phyloP scores from a whole-genome alignment of 225 moss, liverwort and hornwort genomes.

The Ulota crispa region DNA sequence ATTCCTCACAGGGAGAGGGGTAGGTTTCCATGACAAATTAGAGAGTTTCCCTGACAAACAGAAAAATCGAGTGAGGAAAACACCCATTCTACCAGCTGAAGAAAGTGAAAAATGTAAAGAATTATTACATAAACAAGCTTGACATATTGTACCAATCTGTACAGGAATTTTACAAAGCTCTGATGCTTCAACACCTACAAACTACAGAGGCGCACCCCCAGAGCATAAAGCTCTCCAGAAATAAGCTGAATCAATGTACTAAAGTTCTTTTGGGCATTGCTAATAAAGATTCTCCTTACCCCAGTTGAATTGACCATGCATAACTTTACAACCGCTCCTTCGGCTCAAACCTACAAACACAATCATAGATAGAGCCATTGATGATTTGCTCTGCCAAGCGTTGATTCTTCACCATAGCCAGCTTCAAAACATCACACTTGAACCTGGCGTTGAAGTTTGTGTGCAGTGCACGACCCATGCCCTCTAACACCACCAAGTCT shows the following conservation, averaged over 20 bases:
- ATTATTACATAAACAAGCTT: not conserved
- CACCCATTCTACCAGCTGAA: not conserved
- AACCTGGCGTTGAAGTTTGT: slow-evolving; percentile 91
- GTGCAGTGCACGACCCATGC: slow-evolving; percentile 96
- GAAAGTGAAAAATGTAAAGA: not conserved
- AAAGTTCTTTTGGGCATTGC: not conserved
- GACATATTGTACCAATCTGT: slow-evolving; percentile 5
- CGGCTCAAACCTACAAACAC: slow-evolving; percentile 89
- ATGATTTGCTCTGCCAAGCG: slow-evolving; percentile 88
- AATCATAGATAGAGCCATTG: slow-evolving; percentile 85
- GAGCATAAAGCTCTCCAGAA: not conserved
- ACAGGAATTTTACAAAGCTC: slow-evolving; percentile 23
- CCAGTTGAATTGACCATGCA: not conserved
- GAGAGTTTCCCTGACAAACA: too few relatives aligned
- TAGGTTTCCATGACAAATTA: too few relatives aligned
- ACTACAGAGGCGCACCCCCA: not conserved
- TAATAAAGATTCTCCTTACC: not conserved
- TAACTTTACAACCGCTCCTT: not conserved
- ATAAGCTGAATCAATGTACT: not conserved
- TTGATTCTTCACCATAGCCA: slow-evolving; percentile 99
- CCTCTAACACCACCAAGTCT: slow-evolving; percentile 89
- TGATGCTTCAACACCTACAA: not conserved
- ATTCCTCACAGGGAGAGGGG: too few relatives aligned
- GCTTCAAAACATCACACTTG: slow-evolving; percentile 93
- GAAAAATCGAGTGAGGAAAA: too few relatives aligned